These are phyloP conservation scores for Aspergillus novoparasiticus DNA, from an alignment of 2,329 filamentous ascomycete genomes.

Conservation along the genomic window DNA sequence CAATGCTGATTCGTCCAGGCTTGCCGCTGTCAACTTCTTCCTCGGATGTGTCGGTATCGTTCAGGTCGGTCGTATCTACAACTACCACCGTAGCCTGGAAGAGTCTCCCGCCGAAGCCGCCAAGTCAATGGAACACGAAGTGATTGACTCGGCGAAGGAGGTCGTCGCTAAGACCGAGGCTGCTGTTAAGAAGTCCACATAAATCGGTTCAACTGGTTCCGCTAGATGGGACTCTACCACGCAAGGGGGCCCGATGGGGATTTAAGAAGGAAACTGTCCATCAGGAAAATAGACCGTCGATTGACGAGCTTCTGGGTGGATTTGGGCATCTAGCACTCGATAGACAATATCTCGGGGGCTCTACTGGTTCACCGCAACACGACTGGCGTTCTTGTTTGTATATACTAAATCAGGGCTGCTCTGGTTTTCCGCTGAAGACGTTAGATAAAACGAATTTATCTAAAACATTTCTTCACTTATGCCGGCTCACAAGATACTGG, in stretches of 20 bases:
- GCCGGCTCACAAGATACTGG: background rate
- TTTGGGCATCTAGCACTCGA: background rate
- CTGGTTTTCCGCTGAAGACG: background rate
- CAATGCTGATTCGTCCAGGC: slow-evolving; percentile 48
- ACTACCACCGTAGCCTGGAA: slow-evolving; percentile 63
- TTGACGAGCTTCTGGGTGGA: background rate
- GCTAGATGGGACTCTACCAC: background rate
- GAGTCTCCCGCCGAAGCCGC: slow-evolving; percentile 40
- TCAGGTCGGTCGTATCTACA: slow-evolving; percentile 76
- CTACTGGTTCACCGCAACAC: background rate
- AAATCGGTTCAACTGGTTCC: background rate
- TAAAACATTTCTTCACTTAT: background rate
- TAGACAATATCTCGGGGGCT: background rate
- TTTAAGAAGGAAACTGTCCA: background rate
- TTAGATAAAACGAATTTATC: slow-evolving; percentile 3
- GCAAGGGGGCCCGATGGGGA: background rate
- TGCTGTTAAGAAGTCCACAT: slow-evolving; percentile 31
- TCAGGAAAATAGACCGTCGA: background rate
- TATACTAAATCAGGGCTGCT: background rate
- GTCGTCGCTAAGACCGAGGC: slow-evolving; percentile 33
- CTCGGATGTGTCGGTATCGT: slow-evolving; percentile 83
- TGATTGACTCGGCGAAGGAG: slow-evolving; percentile 39
- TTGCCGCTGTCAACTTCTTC: slow-evolving; percentile 98
- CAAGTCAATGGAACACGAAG: slow-evolving; percentile 42
- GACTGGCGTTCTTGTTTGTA: background rate